These are phyloP conservation scores for Ceratocystis eucalypticola DNA, from an alignment of 2,329 filamentous ascomycete species.

Conservation along the genomic window DNA sequence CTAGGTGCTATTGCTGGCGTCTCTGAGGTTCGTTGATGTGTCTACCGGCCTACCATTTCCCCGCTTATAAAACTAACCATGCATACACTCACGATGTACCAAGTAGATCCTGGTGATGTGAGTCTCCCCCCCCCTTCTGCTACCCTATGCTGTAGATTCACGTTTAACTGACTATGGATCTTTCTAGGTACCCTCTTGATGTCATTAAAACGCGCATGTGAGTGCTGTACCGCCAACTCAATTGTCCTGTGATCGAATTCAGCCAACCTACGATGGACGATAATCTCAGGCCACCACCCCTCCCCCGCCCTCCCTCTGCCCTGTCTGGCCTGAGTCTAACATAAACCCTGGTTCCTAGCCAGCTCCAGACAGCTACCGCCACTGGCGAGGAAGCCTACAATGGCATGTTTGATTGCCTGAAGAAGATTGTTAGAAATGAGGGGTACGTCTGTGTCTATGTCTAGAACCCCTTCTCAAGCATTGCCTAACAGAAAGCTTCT, in stretches of 20 bases:
- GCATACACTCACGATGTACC: conserved; percentile 3
- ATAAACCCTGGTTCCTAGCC: conserved; percentile 37
- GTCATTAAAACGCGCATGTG: conserved; percentile 97
- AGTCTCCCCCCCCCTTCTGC: conserved; percentile 24
- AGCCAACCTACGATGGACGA: neutral
- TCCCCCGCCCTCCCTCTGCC: neutral
- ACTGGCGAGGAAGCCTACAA: conserved; percentile 75
- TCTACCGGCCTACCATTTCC: neutral
- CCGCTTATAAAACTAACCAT: conserved; percentile 8
- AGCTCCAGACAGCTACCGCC: conserved; percentile 66
- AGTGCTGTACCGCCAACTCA: conserved; percentile 28
- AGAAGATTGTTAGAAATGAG: conserved; percentile 91
- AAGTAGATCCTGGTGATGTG: conserved; percentile 76
- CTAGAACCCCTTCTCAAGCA: neutral
- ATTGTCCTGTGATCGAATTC: neutral
- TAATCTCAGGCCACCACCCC: neutral
- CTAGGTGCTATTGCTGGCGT: conserved; percentile 87
- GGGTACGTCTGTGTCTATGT: conserved; percentile 45
- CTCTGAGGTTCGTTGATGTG: conserved; percentile 60
- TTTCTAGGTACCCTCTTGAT: conserved; percentile 82
- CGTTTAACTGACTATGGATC: neutral
- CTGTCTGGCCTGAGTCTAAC: conserved; percentile 18
- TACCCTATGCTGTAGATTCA: neutral
- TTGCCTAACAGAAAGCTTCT: neutral
- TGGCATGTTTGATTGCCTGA: conserved; percentile 96